These are phyloP conservation scores for Blastobotrys chiropterorum DNA, from an alignment of 805 yeast species.

Conservation along the genomic window DNA sequence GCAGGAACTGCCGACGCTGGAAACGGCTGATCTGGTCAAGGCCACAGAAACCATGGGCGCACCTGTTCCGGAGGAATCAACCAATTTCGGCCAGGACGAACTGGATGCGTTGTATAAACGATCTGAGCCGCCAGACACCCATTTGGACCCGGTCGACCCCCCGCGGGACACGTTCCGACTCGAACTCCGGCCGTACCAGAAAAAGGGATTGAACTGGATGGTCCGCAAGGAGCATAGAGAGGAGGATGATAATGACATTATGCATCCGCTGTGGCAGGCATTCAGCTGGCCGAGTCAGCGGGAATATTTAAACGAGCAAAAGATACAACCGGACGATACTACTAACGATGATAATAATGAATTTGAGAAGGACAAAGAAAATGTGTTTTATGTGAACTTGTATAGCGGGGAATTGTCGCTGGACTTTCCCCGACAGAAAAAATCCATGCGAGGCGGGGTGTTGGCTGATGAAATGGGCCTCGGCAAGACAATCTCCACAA, in stretches of 20 bases:
- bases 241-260: constrained; percentile 39
- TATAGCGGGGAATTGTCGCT: constrained; percentile 74
- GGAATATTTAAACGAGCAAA: constrained; percentile 1
- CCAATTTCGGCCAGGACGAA: constrained; percentile 61
- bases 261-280: constrained; percentile 83
- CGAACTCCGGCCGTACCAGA: constrained; percentile 68
- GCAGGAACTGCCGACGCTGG: constrained; percentile 3
- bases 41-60: constrained; percentile 2
- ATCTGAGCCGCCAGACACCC: constrained; percentile 58
- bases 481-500: constrained; percentile 84
- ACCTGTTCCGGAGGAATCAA: constrained; percentile 32
- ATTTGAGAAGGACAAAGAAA: constrained; percentile 32
- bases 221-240: constrained; percentile 66
- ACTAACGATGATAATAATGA: constrained; percentile 29
- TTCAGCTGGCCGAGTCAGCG: constrained; percentile 58
- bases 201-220: constrained; percentile 86
- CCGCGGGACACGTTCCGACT: constrained; percentile 48
- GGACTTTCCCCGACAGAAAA: constrained; percentile 57
- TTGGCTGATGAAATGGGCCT: constrained; percentile 96
- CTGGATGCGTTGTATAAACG: constrained; percentile 66
- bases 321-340: background rate
- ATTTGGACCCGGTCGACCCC: constrained; percentile 57
- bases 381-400: constrained; percentile 65
- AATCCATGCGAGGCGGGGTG: constrained; percentile 71
- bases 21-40: background rate